Evolutionary conservation across 2,329 filamentous ascomycete species (phyloP).

Genomic region (Hypoxylon sp.): DNA sequence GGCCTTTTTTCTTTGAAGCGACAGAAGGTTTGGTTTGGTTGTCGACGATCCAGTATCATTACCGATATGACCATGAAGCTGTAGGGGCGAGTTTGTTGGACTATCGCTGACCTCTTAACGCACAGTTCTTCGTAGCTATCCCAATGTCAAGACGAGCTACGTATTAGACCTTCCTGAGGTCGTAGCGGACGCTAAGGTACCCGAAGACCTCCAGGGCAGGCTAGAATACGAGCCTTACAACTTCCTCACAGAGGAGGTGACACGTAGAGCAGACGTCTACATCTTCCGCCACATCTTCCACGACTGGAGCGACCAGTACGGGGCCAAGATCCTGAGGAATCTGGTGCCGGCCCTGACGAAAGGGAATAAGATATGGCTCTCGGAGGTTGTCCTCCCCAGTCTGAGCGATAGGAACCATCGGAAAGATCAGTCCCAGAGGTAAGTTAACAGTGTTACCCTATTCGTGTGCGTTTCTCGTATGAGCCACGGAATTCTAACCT

Average conservation of each 20-base stretch:
- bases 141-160: conserved; percentile 30
- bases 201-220: conserved; percentile 33
- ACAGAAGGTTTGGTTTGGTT: neutral
- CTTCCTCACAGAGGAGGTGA: conserved; percentile 36
- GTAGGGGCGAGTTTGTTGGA: neutral
- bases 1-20: no score
- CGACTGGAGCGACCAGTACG: conserved; percentile 48
- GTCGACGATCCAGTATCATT: no score
- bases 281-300: conserved; percentile 47
- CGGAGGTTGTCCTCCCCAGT: conserved; percentile 37
- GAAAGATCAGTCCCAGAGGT: conserved; percentile 24
- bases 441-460: neutral
- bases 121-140: conserved; percentile 32
- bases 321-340: conserved; percentile 42
- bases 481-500: neutral
- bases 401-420: conserved; percentile 24
- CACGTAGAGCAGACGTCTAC: conserved; percentile 36
- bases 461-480: neutral
- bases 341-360: conserved; percentile 43
- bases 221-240: conserved; percentile 37
- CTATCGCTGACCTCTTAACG: neutral
- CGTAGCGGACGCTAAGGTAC: conserved; percentile 31
- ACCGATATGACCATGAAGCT: no score
- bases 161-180: conserved; percentile 41
- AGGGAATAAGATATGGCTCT: conserved; percentile 37